phyloP scores from a whole-genome alignment of 257 asterid species.

The Lycium ferocissimum region DNA sequence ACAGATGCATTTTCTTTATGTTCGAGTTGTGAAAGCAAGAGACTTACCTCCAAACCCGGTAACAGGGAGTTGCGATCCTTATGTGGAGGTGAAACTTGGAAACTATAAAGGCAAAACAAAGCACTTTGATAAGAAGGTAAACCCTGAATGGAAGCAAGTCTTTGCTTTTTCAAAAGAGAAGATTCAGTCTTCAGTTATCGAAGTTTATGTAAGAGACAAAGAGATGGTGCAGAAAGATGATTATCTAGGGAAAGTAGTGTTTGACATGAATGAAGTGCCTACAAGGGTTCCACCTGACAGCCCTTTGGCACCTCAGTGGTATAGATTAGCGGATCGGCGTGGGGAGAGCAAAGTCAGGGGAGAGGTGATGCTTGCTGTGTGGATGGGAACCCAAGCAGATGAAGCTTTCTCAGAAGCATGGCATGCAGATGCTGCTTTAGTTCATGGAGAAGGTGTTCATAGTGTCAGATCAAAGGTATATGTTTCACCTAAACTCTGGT shows the following conservation, averaged over 20 bases:
- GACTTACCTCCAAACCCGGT: conserved; percentile 64
- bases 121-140: conserved; percentile 60
- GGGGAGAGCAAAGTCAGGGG: conserved; percentile 57
- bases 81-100: conserved; percentile 80
- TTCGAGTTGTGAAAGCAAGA: conserved; percentile 76
- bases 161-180: conserved; percentile 75
- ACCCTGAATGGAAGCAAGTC: conserved; percentile 70
- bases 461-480: conserved; percentile 74
- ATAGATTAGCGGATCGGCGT: conserved; percentile 55
- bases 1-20: conserved; percentile 77
- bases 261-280: conserved; percentile 77
- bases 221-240: conserved; percentile 65
- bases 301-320: conserved; percentile 82
- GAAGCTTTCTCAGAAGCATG: conserved; percentile 77
- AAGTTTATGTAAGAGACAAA: conserved; percentile 61
- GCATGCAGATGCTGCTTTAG: conserved; percentile 70
- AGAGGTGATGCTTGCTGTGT: conserved; percentile 75
- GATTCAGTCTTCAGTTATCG: conserved; percentile 63
- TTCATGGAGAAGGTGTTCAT: conserved; percentile 60
- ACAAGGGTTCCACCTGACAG: conserved; percentile 81
- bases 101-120: conserved; percentile 75
- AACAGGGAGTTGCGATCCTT: conserved; percentile 75
- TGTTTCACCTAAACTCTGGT: conserved; percentile 82
- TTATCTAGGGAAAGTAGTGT: conserved; percentile 60
- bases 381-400: conserved; percentile 86